Evolutionary conservation across 1,284 basidiomycete genomes (phyloP).

Genomic region (Marasmius tenuissimus): DNA sequence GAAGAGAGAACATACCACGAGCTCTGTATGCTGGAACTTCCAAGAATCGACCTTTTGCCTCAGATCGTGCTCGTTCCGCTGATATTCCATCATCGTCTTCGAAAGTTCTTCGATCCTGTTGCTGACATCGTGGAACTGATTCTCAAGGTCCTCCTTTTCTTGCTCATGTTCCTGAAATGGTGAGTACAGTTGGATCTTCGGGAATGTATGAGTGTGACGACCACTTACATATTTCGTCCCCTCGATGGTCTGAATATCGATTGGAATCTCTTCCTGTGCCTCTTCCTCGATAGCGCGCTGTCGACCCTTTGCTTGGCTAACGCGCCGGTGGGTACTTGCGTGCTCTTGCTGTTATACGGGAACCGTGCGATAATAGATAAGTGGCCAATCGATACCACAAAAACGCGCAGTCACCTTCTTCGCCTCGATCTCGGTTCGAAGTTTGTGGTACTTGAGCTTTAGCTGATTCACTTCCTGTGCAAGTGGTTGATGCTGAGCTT

Average conservation of each 20-base stretch:
- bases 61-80: slow-evolving; percentile 46
- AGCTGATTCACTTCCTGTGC: not conserved
- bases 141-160: slow-evolving; percentile 48
- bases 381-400: slow-evolving; percentile 1
- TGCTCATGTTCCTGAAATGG: slow-evolving; percentile 49
- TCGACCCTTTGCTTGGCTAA: slow-evolving; percentile 27
- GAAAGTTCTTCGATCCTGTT: slow-evolving; percentile 43
- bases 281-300: slow-evolving; percentile 43
- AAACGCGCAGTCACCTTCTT: slow-evolving; percentile 16
- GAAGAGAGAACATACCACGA: slow-evolving; percentile 36
- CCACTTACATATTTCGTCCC: slow-evolving; percentile 48
- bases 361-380: not conserved
- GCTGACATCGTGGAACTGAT: slow-evolving; percentile 49
- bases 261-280: slow-evolving; percentile 73
- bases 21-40: slow-evolving; percentile 34
- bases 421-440: slow-evolving; percentile 9
- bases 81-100: slow-evolving; percentile 36
- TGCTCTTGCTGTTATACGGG: slow-evolving; percentile 25
- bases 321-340: slow-evolving; percentile 17
- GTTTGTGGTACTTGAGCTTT: not conserved
- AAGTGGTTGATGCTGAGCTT: not conserved
- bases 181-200: not conserved
- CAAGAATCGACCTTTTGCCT: slow-evolving; percentile 46
- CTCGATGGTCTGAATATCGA: slow-evolving; percentile 67
- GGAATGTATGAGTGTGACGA: slow-evolving; percentile 1